phyloP scores from a whole-genome alignment of 169 alveolate species.

The Neospora caninum region DNA sequence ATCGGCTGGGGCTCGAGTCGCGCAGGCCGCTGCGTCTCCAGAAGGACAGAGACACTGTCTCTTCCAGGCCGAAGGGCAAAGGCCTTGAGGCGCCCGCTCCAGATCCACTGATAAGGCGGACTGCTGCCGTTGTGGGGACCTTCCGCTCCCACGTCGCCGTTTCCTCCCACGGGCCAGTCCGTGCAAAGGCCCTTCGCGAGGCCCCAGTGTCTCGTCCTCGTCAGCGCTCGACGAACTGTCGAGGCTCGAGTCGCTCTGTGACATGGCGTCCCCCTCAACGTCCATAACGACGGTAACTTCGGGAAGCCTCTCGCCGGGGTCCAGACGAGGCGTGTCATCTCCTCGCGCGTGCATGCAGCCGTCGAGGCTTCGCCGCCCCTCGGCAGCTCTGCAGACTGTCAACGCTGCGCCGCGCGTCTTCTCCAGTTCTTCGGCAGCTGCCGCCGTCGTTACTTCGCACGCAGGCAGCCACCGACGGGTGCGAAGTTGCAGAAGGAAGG shows the following conservation, averaged over 20 bases:
- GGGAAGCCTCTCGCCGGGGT: neutral
- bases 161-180: neutral
- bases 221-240: neutral
- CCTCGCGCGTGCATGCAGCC: neutral
- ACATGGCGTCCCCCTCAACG: neutral
- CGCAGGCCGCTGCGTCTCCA: neutral
- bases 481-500: constrained; percentile 7
- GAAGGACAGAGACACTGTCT: neutral
- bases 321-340: neutral
- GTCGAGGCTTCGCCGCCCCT: neutral
- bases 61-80: neutral
- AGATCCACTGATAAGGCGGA: neutral
- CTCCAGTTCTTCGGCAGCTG: neutral
- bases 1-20: neutral
- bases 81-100: neutral
- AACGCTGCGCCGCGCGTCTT: neutral
- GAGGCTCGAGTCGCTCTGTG: neutral
- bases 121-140: neutral
- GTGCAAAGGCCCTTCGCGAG: neutral
- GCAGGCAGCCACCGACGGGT: constrained; percentile 34
- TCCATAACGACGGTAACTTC: neutral
- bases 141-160: neutral
- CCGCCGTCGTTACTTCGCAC: constrained; percentile 1
- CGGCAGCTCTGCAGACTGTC: neutral
- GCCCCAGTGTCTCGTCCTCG: neutral